These are phyloP conservation scores for Domatiomyces catenatus DNA, from an alignment of 2,329 filamentous ascomycete genomes.

Conservation along the genomic window DNA sequence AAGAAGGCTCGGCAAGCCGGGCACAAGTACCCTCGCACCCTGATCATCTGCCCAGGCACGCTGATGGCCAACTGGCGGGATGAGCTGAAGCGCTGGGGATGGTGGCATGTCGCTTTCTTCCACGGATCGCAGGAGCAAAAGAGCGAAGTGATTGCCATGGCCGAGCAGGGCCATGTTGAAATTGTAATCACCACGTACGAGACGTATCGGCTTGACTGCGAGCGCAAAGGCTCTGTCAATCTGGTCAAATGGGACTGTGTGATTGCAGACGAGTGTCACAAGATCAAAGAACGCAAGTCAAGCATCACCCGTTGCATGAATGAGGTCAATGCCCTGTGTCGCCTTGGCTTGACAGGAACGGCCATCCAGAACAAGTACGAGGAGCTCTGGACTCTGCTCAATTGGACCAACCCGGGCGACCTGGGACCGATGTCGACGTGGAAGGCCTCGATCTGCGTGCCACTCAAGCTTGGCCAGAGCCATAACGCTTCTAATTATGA, in stretches of 20 bases:
- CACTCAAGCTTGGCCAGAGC: slow-evolving; percentile 74
- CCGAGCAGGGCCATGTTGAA: slow-evolving; percentile 62
- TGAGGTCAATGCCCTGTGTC: slow-evolving; percentile 75
- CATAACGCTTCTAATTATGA: slow-evolving; percentile 78
- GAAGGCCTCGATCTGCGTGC: slow-evolving; percentile 61
- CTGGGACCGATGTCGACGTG: slow-evolving; percentile 57
- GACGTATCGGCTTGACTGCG: slow-evolving; percentile 65
- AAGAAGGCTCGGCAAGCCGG: slow-evolving; percentile 57
- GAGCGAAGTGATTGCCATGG: slow-evolving; percentile 56
- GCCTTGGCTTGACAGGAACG: slow-evolving; percentile 85
- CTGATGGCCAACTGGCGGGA: slow-evolving; percentile 83
- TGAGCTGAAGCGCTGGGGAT: slow-evolving; percentile 81
- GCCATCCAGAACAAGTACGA: slow-evolving; percentile 98
- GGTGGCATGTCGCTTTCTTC: slow-evolving; percentile 77
- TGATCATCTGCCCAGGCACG: slow-evolving; percentile 79
- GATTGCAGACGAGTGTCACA: slow-evolving; percentile 85
- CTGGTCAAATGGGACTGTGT: slow-evolving; percentile 84
- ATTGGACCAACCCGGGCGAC: slow-evolving; percentile 82
- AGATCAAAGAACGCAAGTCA: slow-evolving; percentile 63
- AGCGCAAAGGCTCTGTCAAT: slow-evolving; percentile 49
- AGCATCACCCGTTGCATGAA: slow-evolving; percentile 77
- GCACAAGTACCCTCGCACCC: slow-evolving; percentile 64
- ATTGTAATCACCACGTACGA: slow-evolving; percentile 89
- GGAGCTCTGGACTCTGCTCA: slow-evolving; percentile 86
- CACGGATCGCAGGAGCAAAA: slow-evolving; percentile 52